Evolutionary conservation across 768 basidiomycete species (phyloP), one percentile per base, ranked within the genome.

Genomic region (Daedaleopsis nitida): DNA sequence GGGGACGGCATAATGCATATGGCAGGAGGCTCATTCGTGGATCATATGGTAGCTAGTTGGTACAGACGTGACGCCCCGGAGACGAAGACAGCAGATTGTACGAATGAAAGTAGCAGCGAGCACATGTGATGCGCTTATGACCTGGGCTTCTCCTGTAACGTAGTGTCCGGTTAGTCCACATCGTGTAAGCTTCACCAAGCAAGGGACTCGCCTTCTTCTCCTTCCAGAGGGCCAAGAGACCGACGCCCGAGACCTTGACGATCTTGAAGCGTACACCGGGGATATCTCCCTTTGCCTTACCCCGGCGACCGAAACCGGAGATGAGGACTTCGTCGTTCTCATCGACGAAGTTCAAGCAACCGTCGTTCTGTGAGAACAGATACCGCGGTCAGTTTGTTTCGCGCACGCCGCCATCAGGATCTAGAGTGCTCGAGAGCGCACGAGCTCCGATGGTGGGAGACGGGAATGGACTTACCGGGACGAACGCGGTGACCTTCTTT

Each of bases 261-360:
- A 98, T 89, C 82, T 99, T 98, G 91, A 98, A 98, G 66, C 96
- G 94, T 67, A 98, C 96, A 86, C 97, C 96, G 44, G 97, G 97
- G 80, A 99, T 98, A 91, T 98, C 96, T 89, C 93, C 97, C 86
- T 98, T 99, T 65, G 96, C 96, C 83, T 98, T 98, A 68, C 97
- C 97, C 70, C 96, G 88, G 76, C 97, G 94, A 88, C 97, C 97
- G 86, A 99, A 99, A 80, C 97, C 96, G 66, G 96, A 98, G 77
- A 98, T 98, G 68, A 97, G 90, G 68, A 99, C 97, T 80, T 98
- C 96, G 78, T 98, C 96, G 83, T 98, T 97, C 86, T 98, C 96
- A 72, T 98, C 97, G 70, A 98, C 94, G 75, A 94, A 96, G 86
- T 96, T 97, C 66, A 97, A 79, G 83, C 94, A 96, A 83, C 94